A percentile compares a stretch with the other conserved stretches of the same genome.
Conservation (phyloP, 257 asterid genomes). For the Hygrophila difformis region DNA sequence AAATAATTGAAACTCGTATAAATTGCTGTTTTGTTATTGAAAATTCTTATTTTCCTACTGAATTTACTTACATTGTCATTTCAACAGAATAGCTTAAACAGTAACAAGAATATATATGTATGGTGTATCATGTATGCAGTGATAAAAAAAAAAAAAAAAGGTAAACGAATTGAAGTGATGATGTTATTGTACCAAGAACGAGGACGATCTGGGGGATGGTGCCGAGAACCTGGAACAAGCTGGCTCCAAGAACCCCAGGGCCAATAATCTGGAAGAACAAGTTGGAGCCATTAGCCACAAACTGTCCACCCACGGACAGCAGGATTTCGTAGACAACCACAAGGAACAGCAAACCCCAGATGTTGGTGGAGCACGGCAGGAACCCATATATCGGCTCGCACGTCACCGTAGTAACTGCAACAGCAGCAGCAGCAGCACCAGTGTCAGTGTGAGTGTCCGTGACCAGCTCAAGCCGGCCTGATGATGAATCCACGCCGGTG, state of each 20-base stretch:
- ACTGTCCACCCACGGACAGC: constrained; percentile 6
- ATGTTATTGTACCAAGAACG: constrained; percentile 36
- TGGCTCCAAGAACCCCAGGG: constrained; percentile 52
- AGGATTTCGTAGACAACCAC: constrained; percentile 8
- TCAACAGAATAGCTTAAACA: too few species aligned
- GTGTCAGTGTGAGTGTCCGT: too few species aligned
- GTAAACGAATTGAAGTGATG: neutral
- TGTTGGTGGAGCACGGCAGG: constrained; percentile 5
- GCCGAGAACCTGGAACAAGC: constrained; percentile 55
- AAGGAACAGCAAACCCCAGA: constrained; percentile 8
- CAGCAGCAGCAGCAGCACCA: too few species aligned
- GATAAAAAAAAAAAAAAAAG: neutral
- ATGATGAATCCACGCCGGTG: too few species aligned
- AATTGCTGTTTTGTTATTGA: too few species aligned
- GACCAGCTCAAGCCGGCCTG: too few species aligned
- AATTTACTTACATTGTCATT: too few species aligned
- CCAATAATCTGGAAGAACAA: constrained; percentile 40
- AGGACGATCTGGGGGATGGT: constrained; percentile 46
- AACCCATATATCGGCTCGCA: constrained; percentile 1
- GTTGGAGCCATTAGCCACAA: neutral
- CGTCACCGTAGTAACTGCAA: neutral
- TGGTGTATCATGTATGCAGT: too few species aligned
- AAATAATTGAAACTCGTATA: too few species aligned
- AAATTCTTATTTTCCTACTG: too few species aligned
- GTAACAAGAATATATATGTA: too few species aligned